These are phyloP conservation scores for Elsinoe necatrix DNA, from an alignment of 2,329 filamentous ascomycete species.

Conservation along the genomic window DNA sequence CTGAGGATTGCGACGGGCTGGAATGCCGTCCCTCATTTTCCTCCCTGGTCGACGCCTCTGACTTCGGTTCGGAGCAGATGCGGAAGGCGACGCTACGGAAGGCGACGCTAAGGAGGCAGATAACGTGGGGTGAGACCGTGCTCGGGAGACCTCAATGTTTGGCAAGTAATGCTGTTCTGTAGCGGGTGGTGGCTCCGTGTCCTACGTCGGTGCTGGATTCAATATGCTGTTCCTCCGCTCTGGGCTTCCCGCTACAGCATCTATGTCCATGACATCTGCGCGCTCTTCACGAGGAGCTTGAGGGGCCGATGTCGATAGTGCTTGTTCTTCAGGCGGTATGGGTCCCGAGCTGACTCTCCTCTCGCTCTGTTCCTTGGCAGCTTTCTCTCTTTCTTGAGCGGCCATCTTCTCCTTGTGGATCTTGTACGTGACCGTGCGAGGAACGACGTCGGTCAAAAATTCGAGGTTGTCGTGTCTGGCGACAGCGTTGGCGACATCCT, in stretches of 20 bases:
- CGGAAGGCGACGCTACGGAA: too few species aligned
- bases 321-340: not conserved
- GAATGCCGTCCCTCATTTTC: too few species aligned
- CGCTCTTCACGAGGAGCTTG: not conserved
- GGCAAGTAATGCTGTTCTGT: too few species aligned
- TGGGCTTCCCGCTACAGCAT: conserved; percentile 3
- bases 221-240: not conserved
- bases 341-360: not conserved
- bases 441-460: conserved; percentile 85
- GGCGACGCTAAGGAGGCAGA: too few species aligned
- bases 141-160: too few species aligned
- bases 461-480: conserved; percentile 87
- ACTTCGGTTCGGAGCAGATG: too few species aligned
- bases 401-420: conserved; percentile 59
- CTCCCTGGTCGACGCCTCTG: too few species aligned
- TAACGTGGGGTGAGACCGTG: too few species aligned
- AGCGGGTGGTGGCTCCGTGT: too few species aligned
- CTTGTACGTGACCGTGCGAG: conserved; percentile 73
- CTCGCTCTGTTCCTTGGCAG: not conserved
- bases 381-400: conserved; percentile 31
- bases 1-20: too few species aligned
- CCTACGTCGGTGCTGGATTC: not conserved
- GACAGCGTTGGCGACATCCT: conserved; percentile 82
- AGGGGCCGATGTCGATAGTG: not conserved
- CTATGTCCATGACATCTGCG: conserved; percentile 14